Percentiles rank a stretch among this genome's conserved stretches.
Evolutionary conservation across 2,329 filamentous ascomycete genomes (phyloP).

Genomic region (Xylariaceae sp.): DNA sequence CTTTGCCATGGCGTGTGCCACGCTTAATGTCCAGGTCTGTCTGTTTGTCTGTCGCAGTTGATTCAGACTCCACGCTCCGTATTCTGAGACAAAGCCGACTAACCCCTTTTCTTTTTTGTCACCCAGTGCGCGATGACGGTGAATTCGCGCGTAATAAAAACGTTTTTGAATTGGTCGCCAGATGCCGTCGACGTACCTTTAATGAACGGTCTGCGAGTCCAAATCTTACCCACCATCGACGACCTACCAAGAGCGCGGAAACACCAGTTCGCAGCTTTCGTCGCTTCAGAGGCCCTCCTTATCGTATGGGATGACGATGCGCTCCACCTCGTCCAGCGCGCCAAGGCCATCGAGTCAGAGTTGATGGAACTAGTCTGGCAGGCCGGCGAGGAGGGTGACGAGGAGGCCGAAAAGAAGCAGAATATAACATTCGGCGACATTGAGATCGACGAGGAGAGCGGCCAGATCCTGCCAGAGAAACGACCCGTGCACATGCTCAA

Average conservation of each 20-base stretch:
- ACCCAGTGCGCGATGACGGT: slow-evolving; percentile 70
- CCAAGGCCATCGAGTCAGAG: slow-evolving; percentile 67
- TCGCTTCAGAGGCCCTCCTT: slow-evolving; percentile 64
- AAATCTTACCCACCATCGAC: slow-evolving; percentile 66
- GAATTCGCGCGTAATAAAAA: slow-evolving; percentile 73
- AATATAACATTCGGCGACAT: slow-evolving; percentile 41
- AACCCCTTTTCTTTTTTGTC: not conserved
- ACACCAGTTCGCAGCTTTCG: slow-evolving; percentile 75
- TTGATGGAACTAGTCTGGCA: slow-evolving; percentile 75
- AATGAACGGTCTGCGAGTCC: slow-evolving; percentile 69
- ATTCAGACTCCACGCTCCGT: no score
- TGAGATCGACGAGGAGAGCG: slow-evolving; percentile 67
- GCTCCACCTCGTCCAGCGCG: slow-evolving; percentile 62
- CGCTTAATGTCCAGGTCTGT: slow-evolving; percentile 59
- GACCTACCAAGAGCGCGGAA: slow-evolving; percentile 67
- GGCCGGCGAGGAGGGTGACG: slow-evolving; percentile 45
- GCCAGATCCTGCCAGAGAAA: slow-evolving; percentile 58
- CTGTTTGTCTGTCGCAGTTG: slow-evolving; percentile 37
- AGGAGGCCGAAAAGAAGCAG: slow-evolving; percentile 50
- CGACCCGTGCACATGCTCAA: slow-evolving; percentile 66
- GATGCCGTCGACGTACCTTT: slow-evolving; percentile 70
- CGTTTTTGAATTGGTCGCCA: slow-evolving; percentile 67
- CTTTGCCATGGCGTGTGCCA: slow-evolving; percentile 59
- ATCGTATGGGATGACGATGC: slow-evolving; percentile 82
- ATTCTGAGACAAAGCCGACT: not conserved